These are phyloP conservation scores for Ciborinia camelliae DNA, from an alignment of 2,329 filamentous ascomycete genomes.

Conservation along the genomic window DNA sequence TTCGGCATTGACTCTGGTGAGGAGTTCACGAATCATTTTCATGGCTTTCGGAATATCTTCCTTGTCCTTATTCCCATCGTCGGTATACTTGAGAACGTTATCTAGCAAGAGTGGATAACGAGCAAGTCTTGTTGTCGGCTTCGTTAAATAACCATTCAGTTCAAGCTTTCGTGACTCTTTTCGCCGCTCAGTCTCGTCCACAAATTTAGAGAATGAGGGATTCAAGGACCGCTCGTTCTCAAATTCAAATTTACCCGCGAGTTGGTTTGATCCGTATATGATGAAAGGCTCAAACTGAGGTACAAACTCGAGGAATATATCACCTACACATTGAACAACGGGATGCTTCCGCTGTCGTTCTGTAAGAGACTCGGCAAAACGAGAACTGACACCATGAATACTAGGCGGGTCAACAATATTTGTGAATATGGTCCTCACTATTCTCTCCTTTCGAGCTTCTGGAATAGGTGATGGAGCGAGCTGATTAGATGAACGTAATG, in stretches of 20 bases:
- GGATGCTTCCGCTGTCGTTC: conserved; percentile 85
- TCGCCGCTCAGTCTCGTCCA: conserved; percentile 91
- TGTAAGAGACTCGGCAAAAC: conserved; percentile 83
- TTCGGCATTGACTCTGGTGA: conserved; percentile 87
- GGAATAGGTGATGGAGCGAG: conserved; percentile 76
- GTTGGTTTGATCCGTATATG: conserved; percentile 88
- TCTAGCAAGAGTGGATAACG: conserved; percentile 91
- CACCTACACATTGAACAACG: conserved; percentile 84
- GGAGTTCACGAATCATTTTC: conserved; percentile 77
- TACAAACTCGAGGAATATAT: conserved; percentile 90
- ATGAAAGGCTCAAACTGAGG: conserved; percentile 96
- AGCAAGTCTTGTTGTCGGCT: conserved; percentile 91
- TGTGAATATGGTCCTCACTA: conserved; percentile 91
- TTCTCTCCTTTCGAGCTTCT: conserved; percentile 79
- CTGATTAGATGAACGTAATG: conserved; percentile 69
- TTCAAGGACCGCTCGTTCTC: conserved; percentile 92
- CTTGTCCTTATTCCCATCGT: conserved; percentile 84
- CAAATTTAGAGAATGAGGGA: conserved; percentile 79
- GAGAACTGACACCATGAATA: conserved; percentile 86
- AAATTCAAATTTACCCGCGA: conserved; percentile 97
- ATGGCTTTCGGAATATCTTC: conserved; percentile 90
- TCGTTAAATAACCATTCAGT: conserved; percentile 95
- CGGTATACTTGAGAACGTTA: conserved; percentile 86
- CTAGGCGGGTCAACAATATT: conserved; percentile 82
- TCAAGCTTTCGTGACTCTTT: conserved; percentile 97